Conservation (phyloP, 1,139 yeast genomes). For the Candida tetrigidarum region DNA sequence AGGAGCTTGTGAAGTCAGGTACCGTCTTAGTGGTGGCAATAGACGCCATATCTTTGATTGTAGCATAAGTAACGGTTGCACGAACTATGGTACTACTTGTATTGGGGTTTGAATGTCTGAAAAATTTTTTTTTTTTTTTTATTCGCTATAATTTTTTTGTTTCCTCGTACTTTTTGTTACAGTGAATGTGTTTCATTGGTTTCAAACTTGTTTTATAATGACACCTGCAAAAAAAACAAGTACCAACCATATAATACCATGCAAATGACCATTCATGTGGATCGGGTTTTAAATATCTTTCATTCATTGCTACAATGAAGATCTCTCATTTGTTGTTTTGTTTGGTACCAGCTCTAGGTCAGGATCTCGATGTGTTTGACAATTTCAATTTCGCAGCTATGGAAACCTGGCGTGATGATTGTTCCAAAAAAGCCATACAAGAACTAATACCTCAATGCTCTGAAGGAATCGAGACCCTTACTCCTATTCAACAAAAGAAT, state of each 20-base stretch:
- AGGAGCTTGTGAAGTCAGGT: slow-evolving; percentile 14
- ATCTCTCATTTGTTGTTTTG: neutral
- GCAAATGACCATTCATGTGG: no score
- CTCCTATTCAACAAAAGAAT: slow-evolving; percentile 30
- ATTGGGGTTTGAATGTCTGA: neutral
- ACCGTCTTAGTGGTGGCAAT: slow-evolving; percentile 12
- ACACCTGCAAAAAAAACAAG: no score
- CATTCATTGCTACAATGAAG: neutral
- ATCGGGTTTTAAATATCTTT: no score
- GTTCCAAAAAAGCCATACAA: slow-evolving; percentile 31
- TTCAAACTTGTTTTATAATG: no score
- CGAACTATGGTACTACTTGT: neutral
- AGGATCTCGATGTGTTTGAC: neutral
- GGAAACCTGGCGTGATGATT: slow-evolving; percentile 19
- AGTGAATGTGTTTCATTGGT: neutral
- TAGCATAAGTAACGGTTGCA: no score
- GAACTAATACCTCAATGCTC: slow-evolving; percentile 32
- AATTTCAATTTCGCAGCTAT: neutral
- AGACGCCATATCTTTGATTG: slow-evolving; percentile 5
- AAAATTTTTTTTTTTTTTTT: neutral
- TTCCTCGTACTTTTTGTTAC: neutral
- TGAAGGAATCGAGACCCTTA: slow-evolving; percentile 37
- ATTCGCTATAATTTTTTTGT: neutral
- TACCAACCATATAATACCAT: no score
- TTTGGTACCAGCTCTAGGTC: neutral